Conservation (phyloP, 805 yeast species). For the Debaryomyces maramus region DNA sequence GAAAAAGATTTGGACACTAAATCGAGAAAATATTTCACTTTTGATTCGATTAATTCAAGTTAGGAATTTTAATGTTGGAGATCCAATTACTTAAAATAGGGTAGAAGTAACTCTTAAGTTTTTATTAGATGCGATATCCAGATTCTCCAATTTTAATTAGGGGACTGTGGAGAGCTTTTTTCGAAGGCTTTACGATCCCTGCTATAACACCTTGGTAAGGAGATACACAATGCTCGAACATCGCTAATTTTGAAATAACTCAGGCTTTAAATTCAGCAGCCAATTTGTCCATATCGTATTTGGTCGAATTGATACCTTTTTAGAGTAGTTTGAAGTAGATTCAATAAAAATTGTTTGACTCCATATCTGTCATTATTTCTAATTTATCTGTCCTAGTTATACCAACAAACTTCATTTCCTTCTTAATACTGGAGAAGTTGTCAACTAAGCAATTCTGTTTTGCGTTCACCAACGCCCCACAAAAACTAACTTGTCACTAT, state of each 20-base stretch:
- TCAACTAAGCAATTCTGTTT: slow-evolving; percentile 25
- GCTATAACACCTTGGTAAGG: too few relatives aligned
- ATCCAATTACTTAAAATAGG: too few relatives aligned
- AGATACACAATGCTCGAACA: too few relatives aligned
- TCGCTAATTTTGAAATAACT: not conserved
- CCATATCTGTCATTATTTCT: slow-evolving; percentile 15
- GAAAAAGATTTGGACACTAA: not conserved
- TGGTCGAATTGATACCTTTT: slow-evolving; percentile 13
- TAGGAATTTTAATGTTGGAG: not conserved
- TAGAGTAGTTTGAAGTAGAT: slow-evolving; percentile 13
- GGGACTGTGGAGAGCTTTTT: too few relatives aligned
- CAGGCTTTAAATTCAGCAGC: slow-evolving; percentile 8
- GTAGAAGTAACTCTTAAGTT: too few relatives aligned
- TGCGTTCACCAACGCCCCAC: slow-evolving; percentile 38
- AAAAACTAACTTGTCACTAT: slow-evolving; percentile 20
- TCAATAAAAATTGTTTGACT: slow-evolving; percentile 13
- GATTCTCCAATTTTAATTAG: too few relatives aligned
- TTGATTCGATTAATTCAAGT: not conserved
- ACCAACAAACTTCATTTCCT: slow-evolving; percentile 29
- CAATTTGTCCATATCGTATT: slow-evolving; percentile 7
- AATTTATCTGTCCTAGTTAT: slow-evolving; percentile 20
- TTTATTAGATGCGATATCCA: too few relatives aligned
- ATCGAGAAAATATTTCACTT: slow-evolving; percentile 2
- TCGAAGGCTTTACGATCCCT: too few relatives aligned
- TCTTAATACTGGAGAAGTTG: slow-evolving; percentile 5